Evolutionary conservation across 805 yeast species (phyloP), one percentile per base, ranked within the genome.

Genomic region (Starmerella vaccinii): DNA sequence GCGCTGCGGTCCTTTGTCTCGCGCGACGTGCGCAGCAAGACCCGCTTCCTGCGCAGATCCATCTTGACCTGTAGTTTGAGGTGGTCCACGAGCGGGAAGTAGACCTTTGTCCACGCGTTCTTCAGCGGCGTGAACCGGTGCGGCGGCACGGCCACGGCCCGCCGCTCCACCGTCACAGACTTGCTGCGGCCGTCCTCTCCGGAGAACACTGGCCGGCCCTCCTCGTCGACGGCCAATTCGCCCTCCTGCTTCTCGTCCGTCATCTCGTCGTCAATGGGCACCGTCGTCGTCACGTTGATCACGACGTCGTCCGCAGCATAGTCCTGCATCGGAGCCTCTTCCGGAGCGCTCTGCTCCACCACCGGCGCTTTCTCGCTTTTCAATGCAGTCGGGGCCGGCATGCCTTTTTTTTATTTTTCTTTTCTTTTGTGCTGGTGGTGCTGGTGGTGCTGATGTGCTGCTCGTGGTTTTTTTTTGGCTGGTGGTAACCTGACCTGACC

Each of bases 61-160:
- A 92, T 90, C 70, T 97, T 78, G 44, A 92, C 97, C 69, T 92
- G 98, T 57, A 92, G 73, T 65, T 92, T 88, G 60, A 92, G 75
- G 68, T 89, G 95, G 56, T 92, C 96, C 33, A 92, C 97, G 58
- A 92, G 72, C 5, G 98, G 97, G 30, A 95, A 95, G 65, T 92
- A 92, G 41, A 92, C 82, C 66, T 92, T 92, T 41, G 86, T 76
- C 99, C 99, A 92, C 42, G 81, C 75, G 57, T 78, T 78, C 66
- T 87, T 84, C 61, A 92, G 75, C 22, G 98, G 98, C 1, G 95
- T 76, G 88, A 92, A 83, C 74, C 99, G 78, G 67, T 92, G 97
- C 27, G 97, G 97, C 37, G 98, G 98, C 29, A 92, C 94, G 3
- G 90, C 78, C 10, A 92, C 84, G 63, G 89, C 89, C 70, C 97